Evolutionary conservation across 768 basidiomycete species (phyloP), one percentile per base, ranked within the genome.

Genomic region (Naganishia antarctica): DNA sequence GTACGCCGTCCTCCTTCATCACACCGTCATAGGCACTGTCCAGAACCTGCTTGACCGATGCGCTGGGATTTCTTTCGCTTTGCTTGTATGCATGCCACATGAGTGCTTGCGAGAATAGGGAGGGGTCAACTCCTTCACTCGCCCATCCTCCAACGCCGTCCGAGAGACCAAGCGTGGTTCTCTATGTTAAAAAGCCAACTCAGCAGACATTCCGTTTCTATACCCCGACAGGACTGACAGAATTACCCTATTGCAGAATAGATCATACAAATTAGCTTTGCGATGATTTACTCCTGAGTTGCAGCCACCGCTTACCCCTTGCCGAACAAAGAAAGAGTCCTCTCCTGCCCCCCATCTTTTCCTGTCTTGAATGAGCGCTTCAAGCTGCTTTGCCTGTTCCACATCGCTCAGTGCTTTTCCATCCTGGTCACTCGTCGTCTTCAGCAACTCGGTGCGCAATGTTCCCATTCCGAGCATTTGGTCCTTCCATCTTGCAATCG

Each of bases 81-180:
- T 69, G 50, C 12, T 64, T 50, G 47, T 70, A 62, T 47, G 75
- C 73, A 76, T 89, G 86, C 76, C 86, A 92, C 88, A 93, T 91
- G 57, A 97, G 80, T 0, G 89, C 84, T 78, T 96, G 92, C 0
- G 91, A 86, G 80, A 93, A 97, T 47, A 93, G 80, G 0, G 90
- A 86, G 0, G 90, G 90, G 77, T 96, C 91, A 59, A 90, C 83
- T 16, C 90, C 88, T 28, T 84, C 83, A 40, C 86, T 84, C 50
- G 84, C 83, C 93, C 93, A 97, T 21, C 92, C 91, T 1, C 91
- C 91, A 4, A 96, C 91, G 21, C 92, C 92, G 70, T 97, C 92
- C 41, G 91, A 89, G 4, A 96, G 84, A 40, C 90, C 91, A 60
- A 96, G 81, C 44, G 71, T 72, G 15, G 70, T 71, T 70, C 70